Evolutionary conservation across 2,329 filamentous ascomycete species (phyloP), one percentile per base, ranked within the genome.

Genomic region (Colletotrichum sp.): DNA sequence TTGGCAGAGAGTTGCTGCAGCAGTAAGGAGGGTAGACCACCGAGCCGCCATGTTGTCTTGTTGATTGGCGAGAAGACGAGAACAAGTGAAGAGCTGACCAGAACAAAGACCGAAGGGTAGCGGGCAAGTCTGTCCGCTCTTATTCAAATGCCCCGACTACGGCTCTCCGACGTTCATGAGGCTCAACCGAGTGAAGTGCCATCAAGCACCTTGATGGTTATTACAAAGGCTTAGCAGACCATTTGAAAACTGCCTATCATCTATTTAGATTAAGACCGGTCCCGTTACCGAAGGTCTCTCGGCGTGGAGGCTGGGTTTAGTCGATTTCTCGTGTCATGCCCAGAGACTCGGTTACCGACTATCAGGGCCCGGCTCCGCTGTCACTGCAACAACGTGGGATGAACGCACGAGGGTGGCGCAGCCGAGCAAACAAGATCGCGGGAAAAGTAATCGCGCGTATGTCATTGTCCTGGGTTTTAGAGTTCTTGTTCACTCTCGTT

Each of bases 151-250:
- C 12, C 9, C 10, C 12, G 16, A 44, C 10, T 15, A 30, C 32
- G 15, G n/a, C 34, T 26, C 8, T 34, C 39, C 30, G 16, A 8
- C 26, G 55, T 39, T 32, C 63, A 21, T 64, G 69, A 76, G 64
- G 39, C 39, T 73, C 73, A 64, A 32, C 21, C n/a, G 26, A 36
- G 32, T 64, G 63, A 62, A 21, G 69, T 64, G 57, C 68, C 15
- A n/a, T 68, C 28, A 68, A 76, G 34, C 69, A 73, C 64, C 57
- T 64, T 34, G 69, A 72, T 59, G 36, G 63, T 57, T 24, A 76
- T 52, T 52, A 32, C 28, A n/a, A 55, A 67, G 72, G 30, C 49
- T 67, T 71, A 49, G 60, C 26, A 49, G 26, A 28, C 12, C n/a
- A 18, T 15, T 36, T 13, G 26, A 15, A 63, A 16, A 12, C 57